Conservation (phyloP, 305 asterid species). For the Fraxinus xanthoxyloides region DNA sequence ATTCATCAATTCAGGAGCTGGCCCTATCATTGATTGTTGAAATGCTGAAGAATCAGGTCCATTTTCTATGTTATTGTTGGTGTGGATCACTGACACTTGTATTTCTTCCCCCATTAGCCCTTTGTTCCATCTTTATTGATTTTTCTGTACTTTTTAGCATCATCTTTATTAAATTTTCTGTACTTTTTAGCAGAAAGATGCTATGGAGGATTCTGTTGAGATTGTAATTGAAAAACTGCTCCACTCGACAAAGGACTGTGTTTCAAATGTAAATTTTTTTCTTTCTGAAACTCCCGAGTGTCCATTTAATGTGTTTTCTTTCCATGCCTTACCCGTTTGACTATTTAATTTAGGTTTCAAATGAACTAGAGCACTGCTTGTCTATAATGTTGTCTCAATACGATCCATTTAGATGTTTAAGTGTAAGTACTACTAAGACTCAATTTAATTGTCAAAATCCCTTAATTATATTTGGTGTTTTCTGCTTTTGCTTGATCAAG, state of each 20-base stretch:
- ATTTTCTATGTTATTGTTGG: constrained; percentile 20
- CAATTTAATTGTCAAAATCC: constrained; percentile 4
- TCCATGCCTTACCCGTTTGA: constrained; percentile 21
- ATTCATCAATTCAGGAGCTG: constrained; percentile 61
- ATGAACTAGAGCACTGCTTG: constrained; percentile 86
- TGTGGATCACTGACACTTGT: not conserved
- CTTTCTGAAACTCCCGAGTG: constrained; percentile 7
- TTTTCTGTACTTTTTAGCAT: constrained; percentile 26
- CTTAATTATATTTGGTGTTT: not conserved
- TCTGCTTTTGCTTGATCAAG: not conserved
- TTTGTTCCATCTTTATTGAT: constrained; percentile 9
- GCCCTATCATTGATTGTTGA: constrained; percentile 71
- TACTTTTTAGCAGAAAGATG: constrained; percentile 56
- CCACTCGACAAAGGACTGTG: constrained; percentile 66
- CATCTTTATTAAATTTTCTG: constrained; percentile 8
- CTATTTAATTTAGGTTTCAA: constrained; percentile 64
- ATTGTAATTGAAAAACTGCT: constrained; percentile 87
- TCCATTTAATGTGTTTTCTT: constrained; percentile 1
- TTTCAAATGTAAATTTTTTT: constrained; percentile 58
- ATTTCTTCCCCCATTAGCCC: not conserved
- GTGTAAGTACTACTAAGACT: constrained; percentile 49
- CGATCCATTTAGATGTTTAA: constrained; percentile 88
- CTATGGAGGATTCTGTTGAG: constrained; percentile 96
- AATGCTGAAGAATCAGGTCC: constrained; percentile 95
- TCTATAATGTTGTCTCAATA: constrained; percentile 66